Evolutionary conservation across 2,329 filamentous ascomycete genomes (phyloP), one percentile per base, ranked within the genome.

Genomic region (Trichoderma aggressivum): DNA sequence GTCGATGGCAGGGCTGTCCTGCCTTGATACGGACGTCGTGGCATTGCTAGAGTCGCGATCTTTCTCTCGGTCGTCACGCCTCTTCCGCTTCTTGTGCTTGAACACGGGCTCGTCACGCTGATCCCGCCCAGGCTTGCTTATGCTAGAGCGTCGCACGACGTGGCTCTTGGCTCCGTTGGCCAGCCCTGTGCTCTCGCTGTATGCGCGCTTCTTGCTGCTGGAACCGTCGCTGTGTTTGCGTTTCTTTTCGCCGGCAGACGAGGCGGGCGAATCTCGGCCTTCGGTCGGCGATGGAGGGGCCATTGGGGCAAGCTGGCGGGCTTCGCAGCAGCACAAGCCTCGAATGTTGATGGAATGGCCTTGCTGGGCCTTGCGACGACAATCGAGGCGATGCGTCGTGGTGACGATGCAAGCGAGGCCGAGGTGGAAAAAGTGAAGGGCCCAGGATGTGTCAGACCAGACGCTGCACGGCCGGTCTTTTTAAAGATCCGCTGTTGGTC

Each of bases 1-100:
- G 77, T 90, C 88, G 74, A 90, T 88, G 50, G 89, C 81, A 16
- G 88, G 88, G 71, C 84, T 87, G 7, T 86, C 62, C 30, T 65
- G 62, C n/a, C 62, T 21, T 16, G 64, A 67, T 24, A 59, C 34
- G 3, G 63, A 39, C 30, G 36, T 36, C 18, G 62, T 26, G 64
- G 55, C 65, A 18, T 59, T 47, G 34, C 21, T 14, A 24, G 58
- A 24, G n/a, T 58, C 53, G 21, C 30, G 39, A 10, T 43, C 39
- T n/a, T 43, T 66, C 7, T 50, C 26, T 60, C 65, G 26, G 2
- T 55, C 18, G 7, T 36, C 55, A 3, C 61, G 70, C 16, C 70
- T 26, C 60, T 67, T 59, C 18, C 63, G 62, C 43, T 43, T 60
- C 62, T 71, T 71, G 70, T 63, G 70, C 63, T 53, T 71, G 63